A percentile compares a stretch with the other conserved stretches of the same genome.
Evolutionary conservation across 2,329 filamentous ascomycete genomes (phyloP).

Genomic region (Diaporthe humulicola): DNA sequence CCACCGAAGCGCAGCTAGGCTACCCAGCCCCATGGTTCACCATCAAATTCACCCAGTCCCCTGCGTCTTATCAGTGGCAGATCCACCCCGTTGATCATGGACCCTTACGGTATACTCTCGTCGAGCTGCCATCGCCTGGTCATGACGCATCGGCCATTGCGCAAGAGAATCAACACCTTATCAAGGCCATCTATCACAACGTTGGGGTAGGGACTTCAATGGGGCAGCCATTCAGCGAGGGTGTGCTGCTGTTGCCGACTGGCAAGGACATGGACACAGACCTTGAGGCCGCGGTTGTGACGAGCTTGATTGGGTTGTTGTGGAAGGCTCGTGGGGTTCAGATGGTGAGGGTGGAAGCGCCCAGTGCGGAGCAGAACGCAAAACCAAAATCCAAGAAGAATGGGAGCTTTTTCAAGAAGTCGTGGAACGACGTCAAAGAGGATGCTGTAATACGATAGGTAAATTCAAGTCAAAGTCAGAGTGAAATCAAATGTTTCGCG

Average conservation of each 20-base stretch:
- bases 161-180: background rate
- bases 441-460: background rate
- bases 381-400: background rate
- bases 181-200: conserved; percentile 20
- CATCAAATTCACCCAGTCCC: background rate
- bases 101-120: background rate
- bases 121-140: background rate
- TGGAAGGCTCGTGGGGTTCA: background rate
- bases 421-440: background rate
- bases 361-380: background rate
- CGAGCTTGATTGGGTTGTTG: background rate
- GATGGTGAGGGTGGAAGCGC: background rate
- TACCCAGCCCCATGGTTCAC: background rate
- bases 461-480: too few relatives aligned
- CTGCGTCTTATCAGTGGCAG: conserved; percentile 1
- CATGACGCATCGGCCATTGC: background rate
- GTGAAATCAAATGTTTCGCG: too few relatives aligned
- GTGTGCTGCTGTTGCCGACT: background rate
- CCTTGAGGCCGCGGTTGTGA: background rate
- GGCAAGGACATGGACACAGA: background rate
- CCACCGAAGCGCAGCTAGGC: background rate
- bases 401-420: background rate
- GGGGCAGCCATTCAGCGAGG: background rate
- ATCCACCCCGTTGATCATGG: conserved; percentile 14
- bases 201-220: background rate